Evolutionary conservation across 768 basidiomycete genomes (phyloP).

Genomic region (Erythrobasidium yunnanense): DNA sequence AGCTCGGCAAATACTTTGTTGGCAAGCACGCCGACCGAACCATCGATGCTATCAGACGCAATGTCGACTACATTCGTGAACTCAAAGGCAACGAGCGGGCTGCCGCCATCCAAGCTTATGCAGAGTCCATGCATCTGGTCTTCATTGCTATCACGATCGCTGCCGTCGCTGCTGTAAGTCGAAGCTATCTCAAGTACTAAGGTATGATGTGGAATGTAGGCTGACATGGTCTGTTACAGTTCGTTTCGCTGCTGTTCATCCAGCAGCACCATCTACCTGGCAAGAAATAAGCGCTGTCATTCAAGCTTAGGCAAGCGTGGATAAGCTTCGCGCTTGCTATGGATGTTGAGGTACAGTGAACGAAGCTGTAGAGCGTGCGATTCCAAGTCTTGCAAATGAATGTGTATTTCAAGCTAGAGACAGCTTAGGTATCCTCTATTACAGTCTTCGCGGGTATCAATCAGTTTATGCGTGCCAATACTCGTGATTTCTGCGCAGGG

Average conservation of each 20-base stretch:
- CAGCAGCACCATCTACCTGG: conserved; percentile 28
- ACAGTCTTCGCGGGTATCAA: neutral
- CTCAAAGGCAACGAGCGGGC: conserved; percentile 18
- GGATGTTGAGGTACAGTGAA: neutral
- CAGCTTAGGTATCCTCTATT: neutral
- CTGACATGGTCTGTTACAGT: too few species aligned
- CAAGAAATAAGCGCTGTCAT: conserved; percentile 8
- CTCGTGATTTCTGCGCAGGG: neutral
- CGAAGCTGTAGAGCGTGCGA: too few species aligned
- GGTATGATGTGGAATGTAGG: too few species aligned
- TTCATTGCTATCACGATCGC: conserved; percentile 30
- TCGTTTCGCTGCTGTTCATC: conserved; percentile 24
- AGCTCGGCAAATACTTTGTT: conserved; percentile 28
- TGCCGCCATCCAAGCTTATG: conserved; percentile 30
- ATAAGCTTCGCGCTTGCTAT: neutral
- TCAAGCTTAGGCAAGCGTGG: too few species aligned
- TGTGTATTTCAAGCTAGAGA: too few species aligned
- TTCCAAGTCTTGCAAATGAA: too few species aligned
- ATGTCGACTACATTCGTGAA: conserved; percentile 29
- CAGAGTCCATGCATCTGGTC: conserved; percentile 27
- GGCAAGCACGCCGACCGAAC: conserved; percentile 29
- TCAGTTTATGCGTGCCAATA: too few species aligned
- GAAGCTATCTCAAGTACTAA: too few species aligned
- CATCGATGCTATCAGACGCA: conserved; percentile 27
- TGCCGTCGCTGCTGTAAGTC: conserved; percentile 26